Conservation (phyloP, 371 early-diverging fungal species). For the Catenaria anguillulae region DNA sequence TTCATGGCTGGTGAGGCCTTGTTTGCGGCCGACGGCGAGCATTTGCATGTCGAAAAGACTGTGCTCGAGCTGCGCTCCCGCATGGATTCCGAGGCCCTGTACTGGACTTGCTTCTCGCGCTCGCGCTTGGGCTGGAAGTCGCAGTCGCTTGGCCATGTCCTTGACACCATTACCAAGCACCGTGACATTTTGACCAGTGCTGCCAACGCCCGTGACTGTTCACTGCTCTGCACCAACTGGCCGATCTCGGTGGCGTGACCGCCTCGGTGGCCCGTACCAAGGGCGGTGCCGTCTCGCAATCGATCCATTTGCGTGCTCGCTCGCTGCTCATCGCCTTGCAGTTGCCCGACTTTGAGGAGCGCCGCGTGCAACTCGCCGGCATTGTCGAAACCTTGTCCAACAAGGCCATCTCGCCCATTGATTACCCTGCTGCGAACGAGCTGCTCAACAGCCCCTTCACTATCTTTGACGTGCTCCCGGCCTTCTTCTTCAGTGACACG, state of each 20-base stretch:
- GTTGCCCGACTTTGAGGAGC: constrained; percentile 81
- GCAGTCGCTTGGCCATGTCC: constrained; percentile 53
- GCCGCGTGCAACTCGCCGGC: constrained; percentile 63
- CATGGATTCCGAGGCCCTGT: constrained; percentile 51
- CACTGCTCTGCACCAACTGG: constrained; percentile 48
- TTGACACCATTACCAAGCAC: constrained; percentile 50
- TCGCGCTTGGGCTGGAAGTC: constrained; percentile 65
- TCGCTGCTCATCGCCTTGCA: constrained; percentile 84
- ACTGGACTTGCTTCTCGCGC: constrained; percentile 63
- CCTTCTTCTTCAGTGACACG: constrained; percentile 79
- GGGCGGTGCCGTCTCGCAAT: not conserved
- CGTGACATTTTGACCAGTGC: constrained; percentile 32
- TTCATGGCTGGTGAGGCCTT: constrained; percentile 73
- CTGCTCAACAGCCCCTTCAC: constrained; percentile 84
- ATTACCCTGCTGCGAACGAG: constrained; percentile 34
- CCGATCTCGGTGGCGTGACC: constrained; percentile 56
- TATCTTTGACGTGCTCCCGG: constrained; percentile 85
- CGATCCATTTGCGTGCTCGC: constrained; percentile 54
- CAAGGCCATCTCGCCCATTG: constrained; percentile 46
- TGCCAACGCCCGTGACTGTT: constrained; percentile 27
- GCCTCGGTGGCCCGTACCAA: constrained; percentile 50
- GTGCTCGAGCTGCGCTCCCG: constrained; percentile 1
- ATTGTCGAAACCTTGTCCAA: constrained; percentile 47
- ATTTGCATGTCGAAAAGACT: constrained; percentile 39
- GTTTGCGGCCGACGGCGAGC: constrained; percentile 39